phyloP scores from a whole-genome alignment of 495 filamentous ascomycete species.

The Neurospora sp. region DNA sequence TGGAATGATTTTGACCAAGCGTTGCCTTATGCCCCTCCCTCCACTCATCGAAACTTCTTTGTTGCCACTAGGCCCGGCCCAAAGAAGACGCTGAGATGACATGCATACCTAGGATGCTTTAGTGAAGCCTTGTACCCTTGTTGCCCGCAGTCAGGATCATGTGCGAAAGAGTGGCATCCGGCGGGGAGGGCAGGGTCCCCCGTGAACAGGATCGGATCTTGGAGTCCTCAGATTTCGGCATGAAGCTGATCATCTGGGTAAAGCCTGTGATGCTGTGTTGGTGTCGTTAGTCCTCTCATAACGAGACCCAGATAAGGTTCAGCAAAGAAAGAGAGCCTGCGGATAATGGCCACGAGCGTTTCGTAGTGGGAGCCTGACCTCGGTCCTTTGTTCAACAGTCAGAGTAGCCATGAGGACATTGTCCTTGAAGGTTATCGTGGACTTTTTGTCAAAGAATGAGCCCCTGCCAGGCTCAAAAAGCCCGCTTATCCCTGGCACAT shows the following conservation, averaged over 20 bases:
- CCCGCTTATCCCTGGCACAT: constrained; percentile 10
- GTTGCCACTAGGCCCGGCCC: constrained; percentile 2
- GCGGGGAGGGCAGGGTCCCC: constrained; percentile 18
- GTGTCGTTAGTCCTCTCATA: not conserved
- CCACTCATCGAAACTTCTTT: constrained; percentile 11
- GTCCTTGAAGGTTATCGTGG: constrained; percentile 1
- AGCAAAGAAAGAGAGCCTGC: not conserved
- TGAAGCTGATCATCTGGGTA: constrained; percentile 20
- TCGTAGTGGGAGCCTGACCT: not conserved
- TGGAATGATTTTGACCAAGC: not conserved
- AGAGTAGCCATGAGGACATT: constrained; percentile 8
- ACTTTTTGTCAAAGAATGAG: constrained; percentile 11
- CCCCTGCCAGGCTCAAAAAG: constrained; percentile 9
- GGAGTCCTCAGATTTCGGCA: constrained; percentile 18
- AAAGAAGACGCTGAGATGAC: constrained; percentile 3
- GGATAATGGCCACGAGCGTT: not conserved
- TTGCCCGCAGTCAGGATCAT: constrained; percentile 18
- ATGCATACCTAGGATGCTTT: constrained; percentile 1
- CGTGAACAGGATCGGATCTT: constrained; percentile 26
- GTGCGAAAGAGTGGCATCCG: constrained; percentile 25
- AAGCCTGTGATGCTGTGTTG: not conserved
- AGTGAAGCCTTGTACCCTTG: constrained; percentile 12
- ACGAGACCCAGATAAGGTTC: not conserved
- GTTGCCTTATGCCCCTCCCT: constrained; percentile 3
- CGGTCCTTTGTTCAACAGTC: not conserved